Conservation (phyloP, 2,329 filamentous ascomycete genomes). For the Metarhizium album region DNA sequence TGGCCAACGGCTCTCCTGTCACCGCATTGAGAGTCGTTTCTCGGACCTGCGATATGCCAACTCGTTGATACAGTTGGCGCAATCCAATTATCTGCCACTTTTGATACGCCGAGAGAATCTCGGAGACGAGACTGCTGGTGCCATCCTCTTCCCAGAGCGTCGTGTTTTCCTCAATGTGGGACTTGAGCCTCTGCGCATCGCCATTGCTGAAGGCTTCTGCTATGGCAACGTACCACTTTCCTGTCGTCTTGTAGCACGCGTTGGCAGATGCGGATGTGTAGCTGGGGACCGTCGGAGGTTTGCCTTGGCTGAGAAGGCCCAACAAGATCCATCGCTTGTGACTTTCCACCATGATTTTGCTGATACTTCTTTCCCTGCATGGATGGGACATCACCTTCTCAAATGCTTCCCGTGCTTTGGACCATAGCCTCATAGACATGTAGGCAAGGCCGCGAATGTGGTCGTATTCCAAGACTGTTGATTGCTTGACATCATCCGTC, state of each 20-base stretch:
- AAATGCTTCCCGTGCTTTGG: constrained; percentile 49
- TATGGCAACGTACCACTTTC: constrained; percentile 61
- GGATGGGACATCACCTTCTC: constrained; percentile 59
- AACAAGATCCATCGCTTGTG: constrained; percentile 88
- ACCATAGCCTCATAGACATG: constrained; percentile 50
- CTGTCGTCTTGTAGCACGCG: constrained; percentile 46
- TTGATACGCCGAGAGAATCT: constrained; percentile 61
- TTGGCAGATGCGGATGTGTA: constrained; percentile 41
- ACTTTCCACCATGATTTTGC: constrained; percentile 74
- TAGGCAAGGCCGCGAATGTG: constrained; percentile 54
- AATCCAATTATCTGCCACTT: constrained; percentile 67
- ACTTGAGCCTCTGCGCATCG: constrained; percentile 45
- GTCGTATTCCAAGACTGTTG: constrained; percentile 56
- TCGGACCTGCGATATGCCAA: constrained; percentile 44
- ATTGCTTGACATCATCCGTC: constrained; percentile 38
- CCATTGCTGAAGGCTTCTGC: constrained; percentile 54
- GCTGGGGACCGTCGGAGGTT: constrained; percentile 41
- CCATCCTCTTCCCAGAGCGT: constrained; percentile 58
- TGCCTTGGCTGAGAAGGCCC: constrained; percentile 60
- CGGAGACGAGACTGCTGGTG: constrained; percentile 59
- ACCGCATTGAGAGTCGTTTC: constrained; percentile 41
- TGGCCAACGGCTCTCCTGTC: constrained; percentile 33
- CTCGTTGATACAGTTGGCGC: constrained; percentile 56
- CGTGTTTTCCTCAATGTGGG: constrained; percentile 48
- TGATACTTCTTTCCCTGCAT: constrained; percentile 48